Evolutionary conservation across 345 rosid species (phyloP).

Genomic region (Mallotus nudiflorus): DNA sequence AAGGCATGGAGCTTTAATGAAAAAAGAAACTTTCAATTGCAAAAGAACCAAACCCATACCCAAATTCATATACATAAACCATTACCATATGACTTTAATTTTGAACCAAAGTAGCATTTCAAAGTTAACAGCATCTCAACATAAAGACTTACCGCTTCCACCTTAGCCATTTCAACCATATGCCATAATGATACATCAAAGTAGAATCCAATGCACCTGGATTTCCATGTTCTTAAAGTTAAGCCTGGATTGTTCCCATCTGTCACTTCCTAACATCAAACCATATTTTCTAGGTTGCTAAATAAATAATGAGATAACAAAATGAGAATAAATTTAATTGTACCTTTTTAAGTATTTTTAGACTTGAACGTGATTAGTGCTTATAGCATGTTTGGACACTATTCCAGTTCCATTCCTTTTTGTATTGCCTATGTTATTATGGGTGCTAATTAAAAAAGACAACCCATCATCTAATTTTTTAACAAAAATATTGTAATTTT

Average conservation of each 20-base stretch:
- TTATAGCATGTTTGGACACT: neutral
- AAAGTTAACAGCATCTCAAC: too few species aligned
- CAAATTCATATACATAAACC: too few species aligned
- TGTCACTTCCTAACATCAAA: constrained; percentile 11
- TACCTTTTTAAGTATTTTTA: neutral
- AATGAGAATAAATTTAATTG: neutral
- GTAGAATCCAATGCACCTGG: constrained; percentile 20
- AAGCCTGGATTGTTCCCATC: constrained; percentile 9
- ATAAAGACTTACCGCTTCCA: too few species aligned
- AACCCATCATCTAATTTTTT: neutral
- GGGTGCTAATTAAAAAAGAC: neutral
- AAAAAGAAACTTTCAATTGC: too few species aligned
- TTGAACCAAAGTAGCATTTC: too few species aligned
- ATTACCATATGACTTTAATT: too few species aligned
- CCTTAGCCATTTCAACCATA: too few species aligned
- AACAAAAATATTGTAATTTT: neutral
- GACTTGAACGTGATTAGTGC: neutral
- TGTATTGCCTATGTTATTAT: neutral
- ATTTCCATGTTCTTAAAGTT: constrained; percentile 16
- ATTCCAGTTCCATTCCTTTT: neutral
- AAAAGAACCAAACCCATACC: too few species aligned
- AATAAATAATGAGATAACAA: neutral
- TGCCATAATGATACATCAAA: constrained; percentile 24
- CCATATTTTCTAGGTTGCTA: constrained; percentile 6
- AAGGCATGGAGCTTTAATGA: too few species aligned